Evolutionary conservation across 2,329 filamentous ascomycete genomes (phyloP), one percentile per base, ranked within the genome.

Genomic region (Didymella segeticola): DNA sequence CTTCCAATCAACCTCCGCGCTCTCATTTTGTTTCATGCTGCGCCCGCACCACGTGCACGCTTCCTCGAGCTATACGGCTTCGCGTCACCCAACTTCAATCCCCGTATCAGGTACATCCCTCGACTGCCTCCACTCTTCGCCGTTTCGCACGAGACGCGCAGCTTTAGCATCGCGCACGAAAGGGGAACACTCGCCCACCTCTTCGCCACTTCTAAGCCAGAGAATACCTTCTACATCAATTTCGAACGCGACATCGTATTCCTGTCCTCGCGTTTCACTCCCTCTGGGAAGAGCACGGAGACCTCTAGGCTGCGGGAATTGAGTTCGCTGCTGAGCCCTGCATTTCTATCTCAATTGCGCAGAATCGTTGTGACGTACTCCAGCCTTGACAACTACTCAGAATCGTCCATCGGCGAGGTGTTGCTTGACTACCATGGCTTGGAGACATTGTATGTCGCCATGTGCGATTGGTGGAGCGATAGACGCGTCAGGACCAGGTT

Each of bases 21-120:
- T 20, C 47, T 23, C 25, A 30, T 43, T 2, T 9, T 37, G 5
- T 14, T 12, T 3, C 11, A 37, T 31, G 60, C 56, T 10, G 19
- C 20, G 4, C 56, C 58, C 2, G 5, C 23, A 4, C 56, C 58
- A 11, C 56, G 58, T 8, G 56, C 56, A 17, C 58, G 53, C 30
- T 61, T 57, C 43, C 22, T 63, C 9, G 58, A 64, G 27, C 26
- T 63, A 23, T 57, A 58, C 34, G 25, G 31, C 33, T 47, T 57
- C 47, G 23, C 47, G 2, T 20, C 45, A 39, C 31, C 12, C n/a
- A 43, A 20, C 45, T 39, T 47, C 39, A 25, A 25, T 12, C 56
- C 48, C 0, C 25, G 37, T 0, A 22, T 62, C 14, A 43, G 56
- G 26, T 64, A 62, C 45, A 42, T 62, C 5, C 58, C 60, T 0